Percentiles rank a stretch among this genome's conserved stretches.
Conservation (phyloP, 108 stramenopile genomes). For the Cyclotella cryptica region DNA sequence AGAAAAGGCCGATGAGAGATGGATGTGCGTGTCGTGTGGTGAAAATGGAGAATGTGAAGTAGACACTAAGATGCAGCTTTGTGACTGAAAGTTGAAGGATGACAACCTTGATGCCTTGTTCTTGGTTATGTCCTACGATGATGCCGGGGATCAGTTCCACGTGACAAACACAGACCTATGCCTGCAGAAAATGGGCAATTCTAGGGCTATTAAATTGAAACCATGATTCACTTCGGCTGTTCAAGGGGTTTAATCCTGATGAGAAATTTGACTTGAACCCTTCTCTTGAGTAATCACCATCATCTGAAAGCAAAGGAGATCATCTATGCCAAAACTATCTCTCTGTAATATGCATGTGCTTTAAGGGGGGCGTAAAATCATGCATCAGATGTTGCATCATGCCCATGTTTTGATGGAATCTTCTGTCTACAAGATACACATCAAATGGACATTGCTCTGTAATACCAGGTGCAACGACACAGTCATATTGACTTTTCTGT, state of each 20-base stretch:
- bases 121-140: neutral
- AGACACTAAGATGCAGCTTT: conserved; percentile 9
- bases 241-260: conserved; percentile 8
- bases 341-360: neutral
- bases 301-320: conserved; percentile 22
- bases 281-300: conserved; percentile 29
- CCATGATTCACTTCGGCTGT: conserved; percentile 18
- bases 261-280: conserved; percentile 15
- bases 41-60: neutral
- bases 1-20: conserved; percentile 58
- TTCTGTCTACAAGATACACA: conserved; percentile 27
- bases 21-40: conserved; percentile 60
- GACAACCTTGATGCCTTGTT: conserved; percentile 11
- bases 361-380: neutral
- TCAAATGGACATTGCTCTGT: conserved; percentile 25
- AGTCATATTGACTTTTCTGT: conserved; percentile 5
- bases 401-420: conserved; percentile 10
- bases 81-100: conserved; percentile 19
- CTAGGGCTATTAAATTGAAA: conserved; percentile 13
- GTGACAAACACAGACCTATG: conserved; percentile 4
- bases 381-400: conserved; percentile 9
- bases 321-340: conserved; percentile 21
- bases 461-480: conserved; percentile 14
- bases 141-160: conserved; percentile 15
- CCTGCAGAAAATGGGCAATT: conserved; percentile 8